These are phyloP conservation scores for Aspergillus fischeri DNA, from an alignment of 2,329 filamentous ascomycete species.

Conservation along the genomic window DNA sequence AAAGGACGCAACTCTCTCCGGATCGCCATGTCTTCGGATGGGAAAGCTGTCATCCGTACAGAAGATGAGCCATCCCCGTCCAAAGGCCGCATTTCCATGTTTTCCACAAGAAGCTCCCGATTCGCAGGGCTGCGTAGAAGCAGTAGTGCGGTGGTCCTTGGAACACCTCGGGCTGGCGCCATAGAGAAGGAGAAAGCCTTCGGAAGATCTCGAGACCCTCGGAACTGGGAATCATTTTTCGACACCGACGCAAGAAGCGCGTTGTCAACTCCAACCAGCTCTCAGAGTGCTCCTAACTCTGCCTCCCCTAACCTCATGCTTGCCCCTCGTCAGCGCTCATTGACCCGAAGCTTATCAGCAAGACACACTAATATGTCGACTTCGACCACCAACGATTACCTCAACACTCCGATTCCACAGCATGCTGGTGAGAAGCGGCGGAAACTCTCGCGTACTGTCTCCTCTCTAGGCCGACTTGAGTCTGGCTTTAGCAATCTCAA, in stretches of 20 bases:
- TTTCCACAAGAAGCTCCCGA: conserved; percentile 46
- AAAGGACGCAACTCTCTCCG: conserved; percentile 55
- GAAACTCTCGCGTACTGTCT: conserved; percentile 58
- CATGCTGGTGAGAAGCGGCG: conserved; percentile 52
- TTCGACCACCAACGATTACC: conserved; percentile 35
- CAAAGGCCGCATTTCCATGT: conserved; percentile 48
- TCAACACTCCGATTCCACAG: conserved; percentile 49
- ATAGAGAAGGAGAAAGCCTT: conserved; percentile 50
- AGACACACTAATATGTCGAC: conserved; percentile 44
- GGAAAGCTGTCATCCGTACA: conserved; percentile 79
- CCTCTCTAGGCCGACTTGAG: conserved; percentile 61
- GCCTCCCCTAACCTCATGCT: conserved; percentile 78
- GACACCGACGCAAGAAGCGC: conserved; percentile 76
- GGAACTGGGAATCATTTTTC: conserved; percentile 88
- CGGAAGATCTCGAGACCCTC: conserved; percentile 78
- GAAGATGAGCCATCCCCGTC: conserved; percentile 67
- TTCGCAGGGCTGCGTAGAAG: conserved; percentile 61
- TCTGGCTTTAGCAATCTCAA: conserved; percentile 31
- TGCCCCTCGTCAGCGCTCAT: conserved; percentile 58
- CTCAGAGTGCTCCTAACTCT: conserved; percentile 60
- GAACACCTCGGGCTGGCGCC: conserved; percentile 54
- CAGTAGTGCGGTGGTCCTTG: conserved; percentile 61
- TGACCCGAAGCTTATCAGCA: conserved; percentile 51
- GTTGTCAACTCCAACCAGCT: conserved; percentile 73
- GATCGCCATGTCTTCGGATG: conserved; percentile 79